Percentiles rank a stretch among this genome's conserved stretches.
These are phyloP conservation scores for Pyronema omphalodes DNA, from an alignment of 495 filamentous ascomycete genomes.

Conservation along the genomic window DNA sequence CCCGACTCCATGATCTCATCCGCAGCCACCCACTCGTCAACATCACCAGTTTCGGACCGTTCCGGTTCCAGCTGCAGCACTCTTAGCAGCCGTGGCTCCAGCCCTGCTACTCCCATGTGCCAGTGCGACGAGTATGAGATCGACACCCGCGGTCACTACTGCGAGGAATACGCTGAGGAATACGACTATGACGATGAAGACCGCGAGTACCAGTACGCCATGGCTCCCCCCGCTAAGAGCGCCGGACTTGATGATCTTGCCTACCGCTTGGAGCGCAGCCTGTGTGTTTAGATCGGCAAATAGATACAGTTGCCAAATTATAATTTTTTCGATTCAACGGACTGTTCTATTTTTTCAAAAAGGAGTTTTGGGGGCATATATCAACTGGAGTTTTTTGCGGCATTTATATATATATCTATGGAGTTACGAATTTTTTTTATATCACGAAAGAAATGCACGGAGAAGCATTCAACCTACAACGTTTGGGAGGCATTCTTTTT, in stretches of 20 bases:
- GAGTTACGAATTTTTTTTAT: background rate
- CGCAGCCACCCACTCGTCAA: conserved; percentile 37
- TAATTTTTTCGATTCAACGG: background rate
- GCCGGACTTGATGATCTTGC: conserved; percentile 12
- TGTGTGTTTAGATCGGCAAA: conserved; percentile 14
- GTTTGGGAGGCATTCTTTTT: too few relatives aligned
- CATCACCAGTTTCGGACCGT: conserved; percentile 37
- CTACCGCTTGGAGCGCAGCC: conserved; percentile 20
- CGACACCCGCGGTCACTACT: conserved; percentile 13
- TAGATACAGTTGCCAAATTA: background rate
- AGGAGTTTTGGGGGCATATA: background rate
- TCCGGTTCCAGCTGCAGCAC: conserved; percentile 35
- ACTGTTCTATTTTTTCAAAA: background rate
- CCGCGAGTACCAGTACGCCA: conserved; percentile 1
- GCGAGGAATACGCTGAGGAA: conserved; percentile 9
- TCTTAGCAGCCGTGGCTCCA: conserved; percentile 39
- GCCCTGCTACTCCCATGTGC: conserved; percentile 49
- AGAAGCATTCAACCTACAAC: background rate
- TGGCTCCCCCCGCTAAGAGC: background rate
- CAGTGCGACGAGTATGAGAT: conserved; percentile 15
- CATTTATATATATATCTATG: background rate
- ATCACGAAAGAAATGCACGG: background rate
- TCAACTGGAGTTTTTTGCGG: background rate
- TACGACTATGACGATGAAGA: conserved; percentile 9
- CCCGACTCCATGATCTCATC: conserved; percentile 52